Evolutionary conservation across 768 basidiomycete species (phyloP), one percentile per base, ranked within the genome.

Genomic region (Boletus tomentosulus): DNA sequence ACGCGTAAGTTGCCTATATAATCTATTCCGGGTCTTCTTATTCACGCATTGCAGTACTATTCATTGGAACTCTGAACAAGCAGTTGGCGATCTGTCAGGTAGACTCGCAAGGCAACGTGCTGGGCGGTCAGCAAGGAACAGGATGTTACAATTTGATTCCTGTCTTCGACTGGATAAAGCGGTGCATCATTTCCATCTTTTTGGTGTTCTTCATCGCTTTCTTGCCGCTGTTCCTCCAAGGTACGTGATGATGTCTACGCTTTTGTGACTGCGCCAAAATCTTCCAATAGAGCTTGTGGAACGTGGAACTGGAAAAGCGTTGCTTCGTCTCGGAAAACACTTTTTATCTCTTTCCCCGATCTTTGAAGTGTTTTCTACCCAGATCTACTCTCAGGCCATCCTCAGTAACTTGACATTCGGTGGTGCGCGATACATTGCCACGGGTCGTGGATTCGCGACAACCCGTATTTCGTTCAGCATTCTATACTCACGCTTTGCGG

Each of bases 171-270:
- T 99, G 97, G 97, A 94, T 98, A 70, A 87, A 89, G 69, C 92
- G 94, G 53, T 97, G 91, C 71, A 92, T 99, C 67, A 74, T 95
- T 59, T 96, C 94, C 51, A 98, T 99, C 63, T 98, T 98, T 82
- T 81, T 99, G 78, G 96, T 99, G 59, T 98, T 99, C 81, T 87
- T 94, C 78, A 93, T 98, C 61, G 92, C 95, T 37, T 98, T 98
- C 80, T 78, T 98, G 69, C 95, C 95, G 4, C 76, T 98, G 54
- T 98, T 97, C 80, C 78, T 98, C 61, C 92, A 95, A 86, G 93
- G 92, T 93, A 64, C 42, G 79, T 37, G 41, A 19, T 15, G 47
- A 41, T 25, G 41, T n/a, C 5, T 6, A 16, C 35, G 7, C 35
- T 34, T n/a, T 44, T 35, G 35, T 38, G 34, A 44, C 53, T 54